Conservation (phyloP, 2,329 filamentous ascomycete genomes). For the Macrophomina pseudophaseolina region DNA sequence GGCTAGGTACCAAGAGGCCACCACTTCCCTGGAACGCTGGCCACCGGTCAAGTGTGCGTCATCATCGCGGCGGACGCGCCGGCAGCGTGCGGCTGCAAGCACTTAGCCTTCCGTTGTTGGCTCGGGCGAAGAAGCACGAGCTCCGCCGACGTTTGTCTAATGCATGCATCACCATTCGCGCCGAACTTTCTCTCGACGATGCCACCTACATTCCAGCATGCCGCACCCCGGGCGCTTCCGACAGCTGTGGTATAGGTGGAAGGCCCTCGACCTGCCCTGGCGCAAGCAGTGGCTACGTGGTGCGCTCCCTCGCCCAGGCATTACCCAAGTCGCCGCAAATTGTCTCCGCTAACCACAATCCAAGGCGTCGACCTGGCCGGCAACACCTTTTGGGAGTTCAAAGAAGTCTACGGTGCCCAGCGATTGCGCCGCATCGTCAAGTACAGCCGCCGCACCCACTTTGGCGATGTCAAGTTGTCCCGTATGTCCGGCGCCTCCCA, state of each 20-base stretch:
- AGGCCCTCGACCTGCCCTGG: slow-evolving; percentile 66
- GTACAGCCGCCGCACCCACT: slow-evolving; percentile 58
- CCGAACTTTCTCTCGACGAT: neutral
- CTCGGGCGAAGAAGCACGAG: slow-evolving; percentile 3
- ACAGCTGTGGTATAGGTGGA: slow-evolving; percentile 66
- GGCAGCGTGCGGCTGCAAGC: slow-evolving; percentile 10
- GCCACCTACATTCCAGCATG: slow-evolving; percentile 17
- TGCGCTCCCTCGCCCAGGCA: slow-evolving; percentile 37
- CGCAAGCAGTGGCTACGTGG: slow-evolving; percentile 64
- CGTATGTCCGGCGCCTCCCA: slow-evolving; percentile 45
- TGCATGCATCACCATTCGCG: slow-evolving; percentile 19
- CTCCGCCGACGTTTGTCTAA: slow-evolving; percentile 19
- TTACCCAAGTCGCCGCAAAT: slow-evolving; percentile 5
- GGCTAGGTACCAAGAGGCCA: neutral
- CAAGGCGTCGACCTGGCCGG: slow-evolving; percentile 65
- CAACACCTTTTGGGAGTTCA: slow-evolving; percentile 72
- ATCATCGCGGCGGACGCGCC: neutral
- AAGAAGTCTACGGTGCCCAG: slow-evolving; percentile 59
- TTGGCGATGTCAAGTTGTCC: slow-evolving; percentile 64
- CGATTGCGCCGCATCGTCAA: slow-evolving; percentile 65
- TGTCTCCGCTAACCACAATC: neutral
- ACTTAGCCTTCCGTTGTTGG: neutral
- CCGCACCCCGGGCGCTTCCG: slow-evolving; percentile 38
- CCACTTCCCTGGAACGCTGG: neutral
- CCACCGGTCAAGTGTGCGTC: neutral